Evolutionary conservation across 768 basidiomycete genomes (phyloP), one percentile per base, ranked within the genome.

Genomic region (Boletales sp.): DNA sequence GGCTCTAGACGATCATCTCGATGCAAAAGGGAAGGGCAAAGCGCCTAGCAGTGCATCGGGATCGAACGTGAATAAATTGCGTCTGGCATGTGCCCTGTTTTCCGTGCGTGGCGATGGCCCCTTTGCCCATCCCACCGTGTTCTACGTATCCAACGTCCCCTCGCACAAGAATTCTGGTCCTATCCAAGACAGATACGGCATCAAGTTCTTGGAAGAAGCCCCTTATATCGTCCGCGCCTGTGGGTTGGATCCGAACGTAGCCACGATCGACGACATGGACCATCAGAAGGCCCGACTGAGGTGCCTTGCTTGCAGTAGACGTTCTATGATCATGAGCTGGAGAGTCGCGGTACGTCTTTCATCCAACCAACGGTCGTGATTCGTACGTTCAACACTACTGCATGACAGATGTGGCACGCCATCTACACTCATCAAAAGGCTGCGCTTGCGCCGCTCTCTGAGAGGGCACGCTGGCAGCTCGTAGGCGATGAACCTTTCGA

Each of bases 191-290:
- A 30, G 12, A 30, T 40, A 41, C 1, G 31, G 17, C 9, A 37
- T 56, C n/a, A 29, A 1, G 3, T 50, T 52, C 34, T 6, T 58
- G 38, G 43, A 48, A 14, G 56, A 58, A 32, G 52, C 57, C 19
- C 50, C 50, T 1, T 42, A 47, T 14, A 39, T 56, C 9, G 30
- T 56, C 37, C 44, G 35, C 19, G 43, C 52, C 7, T 54, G 57
- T 31, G 49, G 56, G 6, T 8, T 58, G n/a, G 51, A 57, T 31
- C 50, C 54, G 8, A 43, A 32, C 11, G 42, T 48, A 21, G 52
- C 56, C 13, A 55, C 34, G 6, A 37, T n/a, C 11, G 50, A 37
- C 37, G 50, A 57, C 32, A 49, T 52, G 56, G 50, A 57, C 24
- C 41, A 19, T 10, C 56, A 40, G 14, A 52, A 57, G 35, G 47